Conservation (phyloP, 768 basidiomycete species). For the Mycena maculata region DNA sequence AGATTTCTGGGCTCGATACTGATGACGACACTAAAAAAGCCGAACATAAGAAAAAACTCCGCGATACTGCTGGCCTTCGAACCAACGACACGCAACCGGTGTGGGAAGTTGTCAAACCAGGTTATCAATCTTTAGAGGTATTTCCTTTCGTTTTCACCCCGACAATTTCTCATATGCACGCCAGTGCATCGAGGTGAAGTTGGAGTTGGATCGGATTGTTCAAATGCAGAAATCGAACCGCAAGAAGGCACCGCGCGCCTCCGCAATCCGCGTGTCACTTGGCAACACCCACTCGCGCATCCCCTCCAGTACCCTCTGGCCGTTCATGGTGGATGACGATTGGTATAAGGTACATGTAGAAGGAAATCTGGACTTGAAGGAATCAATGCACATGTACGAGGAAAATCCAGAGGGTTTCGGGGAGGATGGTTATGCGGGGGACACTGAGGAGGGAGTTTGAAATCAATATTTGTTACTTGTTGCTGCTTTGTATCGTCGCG, state of each 20-base stretch:
- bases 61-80: not conserved
- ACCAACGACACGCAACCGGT: not conserved
- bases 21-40: not conserved
- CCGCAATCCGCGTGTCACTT: not conserved
- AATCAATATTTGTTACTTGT: too few species aligned
- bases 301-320: not conserved
- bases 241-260: not conserved
- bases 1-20: not conserved
- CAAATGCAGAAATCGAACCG: not conserved
- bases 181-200: not conserved
- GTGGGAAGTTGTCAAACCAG: slow-evolving; percentile 3
- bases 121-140: not conserved
- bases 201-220: not conserved
- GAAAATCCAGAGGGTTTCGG: slow-evolving; percentile 3
- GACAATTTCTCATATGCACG: not conserved
- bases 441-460: too few species aligned
- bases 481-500: too few species aligned
- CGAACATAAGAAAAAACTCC: not conserved
- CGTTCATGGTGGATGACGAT: not conserved
- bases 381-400: not conserved
- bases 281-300: slow-evolving; percentile 1
- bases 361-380: not conserved
- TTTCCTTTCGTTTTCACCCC: not conserved
- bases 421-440: not conserved
- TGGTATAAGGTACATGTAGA: not conserved